Evolutionary conservation across 2,329 filamentous ascomycete species (phyloP).

Genomic region (Sarocladium strictum): DNA sequence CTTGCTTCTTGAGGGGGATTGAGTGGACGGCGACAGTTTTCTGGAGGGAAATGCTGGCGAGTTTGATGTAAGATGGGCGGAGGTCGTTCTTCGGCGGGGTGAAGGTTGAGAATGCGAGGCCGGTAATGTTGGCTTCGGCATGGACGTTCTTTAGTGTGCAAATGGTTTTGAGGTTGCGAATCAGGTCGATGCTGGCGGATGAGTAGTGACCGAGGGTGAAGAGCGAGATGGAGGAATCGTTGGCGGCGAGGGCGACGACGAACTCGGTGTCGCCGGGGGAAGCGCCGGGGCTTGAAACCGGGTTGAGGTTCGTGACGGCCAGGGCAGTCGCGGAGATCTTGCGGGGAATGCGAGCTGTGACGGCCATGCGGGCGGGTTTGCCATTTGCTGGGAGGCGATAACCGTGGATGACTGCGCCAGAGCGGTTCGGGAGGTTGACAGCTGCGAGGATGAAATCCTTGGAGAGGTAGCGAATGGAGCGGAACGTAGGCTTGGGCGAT

Average conservation of each 20-base stretch:
- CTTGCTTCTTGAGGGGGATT: slow-evolving; percentile 56
- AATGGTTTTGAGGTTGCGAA: slow-evolving; percentile 47
- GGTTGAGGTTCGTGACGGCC: slow-evolving; percentile 65
- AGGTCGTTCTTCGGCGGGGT: slow-evolving; percentile 41
- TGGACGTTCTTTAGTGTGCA: slow-evolving; percentile 49
- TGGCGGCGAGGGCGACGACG: slow-evolving; percentile 72
- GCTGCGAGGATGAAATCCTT: slow-evolving; percentile 51
- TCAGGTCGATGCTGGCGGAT: slow-evolving; percentile 39
- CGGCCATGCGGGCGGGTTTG: slow-evolving; percentile 41
- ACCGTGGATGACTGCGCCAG: slow-evolving; percentile 51
- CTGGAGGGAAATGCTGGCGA: slow-evolving; percentile 76
- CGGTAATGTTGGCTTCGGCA: slow-evolving; percentile 48
- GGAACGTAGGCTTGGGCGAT: slow-evolving; percentile 44
- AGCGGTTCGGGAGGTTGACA: slow-evolving; percentile 52
- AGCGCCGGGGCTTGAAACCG: slow-evolving; percentile 40
- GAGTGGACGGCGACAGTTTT: slow-evolving; percentile 76
- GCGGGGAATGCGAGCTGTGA: slow-evolving; percentile 54
- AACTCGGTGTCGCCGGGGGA: slow-evolving; percentile 65
- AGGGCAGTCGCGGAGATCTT: slow-evolving; percentile 70
- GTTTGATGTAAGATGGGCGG: slow-evolving; percentile 47
- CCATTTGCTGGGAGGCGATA: slow-evolving; percentile 39
- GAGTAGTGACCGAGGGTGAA: slow-evolving; percentile 68
- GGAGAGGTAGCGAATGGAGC: slow-evolving; percentile 53
- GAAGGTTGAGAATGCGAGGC: slow-evolving; percentile 53
- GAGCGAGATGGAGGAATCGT: slow-evolving; percentile 72